phyloP scores from a whole-genome alignment of 2,329 filamentous ascomycete species.

The Fusarium luffae region DNA sequence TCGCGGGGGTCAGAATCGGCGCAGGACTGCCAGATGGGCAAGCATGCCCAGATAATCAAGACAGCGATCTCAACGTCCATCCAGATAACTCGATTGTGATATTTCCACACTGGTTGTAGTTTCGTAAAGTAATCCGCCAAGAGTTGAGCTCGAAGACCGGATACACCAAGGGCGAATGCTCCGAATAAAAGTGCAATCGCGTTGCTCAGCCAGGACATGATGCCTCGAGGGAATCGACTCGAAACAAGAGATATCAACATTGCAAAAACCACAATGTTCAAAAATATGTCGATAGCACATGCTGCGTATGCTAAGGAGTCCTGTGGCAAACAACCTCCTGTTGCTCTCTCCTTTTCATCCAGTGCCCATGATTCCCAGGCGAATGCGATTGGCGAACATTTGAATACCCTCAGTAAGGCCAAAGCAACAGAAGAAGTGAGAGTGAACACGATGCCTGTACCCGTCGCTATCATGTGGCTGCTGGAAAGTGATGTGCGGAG shows the following conservation, averaged over 20 bases:
- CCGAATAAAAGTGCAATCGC: slow-evolving; percentile 58
- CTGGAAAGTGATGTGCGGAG: slow-evolving; percentile 52
- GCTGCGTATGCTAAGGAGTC: slow-evolving; percentile 54
- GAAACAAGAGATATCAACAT: slow-evolving; percentile 57
- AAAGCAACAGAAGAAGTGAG: slow-evolving; percentile 51
- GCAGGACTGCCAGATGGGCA: slow-evolving; percentile 51
- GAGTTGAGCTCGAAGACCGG: slow-evolving; percentile 52
- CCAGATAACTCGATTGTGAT: slow-evolving; percentile 56
- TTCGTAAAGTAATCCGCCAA: slow-evolving; percentile 47
- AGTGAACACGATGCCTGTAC: slow-evolving; percentile 50
- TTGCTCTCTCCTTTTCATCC: slow-evolving; percentile 7
- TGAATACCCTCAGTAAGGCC: slow-evolving; percentile 54
- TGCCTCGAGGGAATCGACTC: slow-evolving; percentile 51
- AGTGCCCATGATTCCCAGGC: slow-evolving; percentile 46
- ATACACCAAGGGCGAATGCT: slow-evolving; percentile 53
- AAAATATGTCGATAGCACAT: slow-evolving; percentile 58
- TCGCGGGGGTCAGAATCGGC: neutral
- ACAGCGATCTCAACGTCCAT: slow-evolving; percentile 56
- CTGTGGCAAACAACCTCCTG: slow-evolving; percentile 36
- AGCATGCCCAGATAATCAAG: slow-evolving; percentile 55
- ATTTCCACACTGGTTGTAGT: slow-evolving; percentile 56
- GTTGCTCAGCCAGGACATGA: slow-evolving; percentile 58
- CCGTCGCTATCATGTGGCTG: slow-evolving; percentile 50
- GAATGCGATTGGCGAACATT: slow-evolving; percentile 54
- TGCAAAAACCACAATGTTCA: slow-evolving; percentile 58